Base-by-base conservation (phyloP, 495 filamentous ascomycete species). In the Penicillium desertorum region DNA sequence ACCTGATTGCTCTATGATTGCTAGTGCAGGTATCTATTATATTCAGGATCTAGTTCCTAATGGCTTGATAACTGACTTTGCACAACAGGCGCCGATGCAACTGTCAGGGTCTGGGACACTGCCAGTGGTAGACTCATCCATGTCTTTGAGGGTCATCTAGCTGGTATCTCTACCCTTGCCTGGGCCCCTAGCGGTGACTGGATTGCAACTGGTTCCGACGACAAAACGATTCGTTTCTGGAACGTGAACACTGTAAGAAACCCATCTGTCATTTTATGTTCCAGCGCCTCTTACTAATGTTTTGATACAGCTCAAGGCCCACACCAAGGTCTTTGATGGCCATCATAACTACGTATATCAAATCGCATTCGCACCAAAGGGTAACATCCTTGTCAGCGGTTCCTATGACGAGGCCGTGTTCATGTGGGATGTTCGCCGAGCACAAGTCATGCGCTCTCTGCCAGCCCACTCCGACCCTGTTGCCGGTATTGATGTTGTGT, bases 351-450 rank as follows among this genome's bases (percentile, higher is more conserved):
- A 96, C 76, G 86, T 98, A 44, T 96, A 93, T 72, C 87, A 87
- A 36, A 80, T 98, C 46, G 91, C 92, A 20, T 98, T 97, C 72
- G 90, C 89, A 16, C 94, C 95, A 1, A 96, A 96, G 72, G 95
- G 94, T 37, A 98, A 97, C 65, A 96, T 96, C 64, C 83, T 98
- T 17, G 94, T 88, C 37, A 92, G 88, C 56, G 95, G 94, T 17
- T 93, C 89, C 63, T 98, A 96, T 72, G 94, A 98, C 64, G 94
- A 98, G 78, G 94, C 95, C 9, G 89, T 98, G 0, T 95, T 96
- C 61, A 73, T 98, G 23, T 98, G 94, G 94, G 94, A 98, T 72
- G 88, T 98, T 3, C 83, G 94, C 0, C 87, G 90, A 0, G 90
- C 88, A 4, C 75, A 84, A 25, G 76, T 90, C 45, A 93, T 98